phyloP scores from a whole-genome alignment of 2,329 filamentous ascomycete genomes.

The Cladorrhinum sp. region DNA sequence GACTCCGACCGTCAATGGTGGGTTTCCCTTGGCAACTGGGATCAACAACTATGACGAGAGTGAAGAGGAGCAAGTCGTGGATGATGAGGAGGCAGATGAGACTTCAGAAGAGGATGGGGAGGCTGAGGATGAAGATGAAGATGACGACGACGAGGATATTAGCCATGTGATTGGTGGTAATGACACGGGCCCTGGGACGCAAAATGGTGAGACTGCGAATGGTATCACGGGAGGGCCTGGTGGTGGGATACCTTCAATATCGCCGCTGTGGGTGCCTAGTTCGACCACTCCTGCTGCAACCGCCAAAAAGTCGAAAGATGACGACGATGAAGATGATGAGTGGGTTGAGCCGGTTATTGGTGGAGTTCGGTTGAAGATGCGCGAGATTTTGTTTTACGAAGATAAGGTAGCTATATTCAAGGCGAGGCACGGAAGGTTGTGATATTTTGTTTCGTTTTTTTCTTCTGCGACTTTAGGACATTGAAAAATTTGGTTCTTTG shows the following conservation, averaged over 20 bases:
- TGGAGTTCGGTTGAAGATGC: conserved; percentile 55
- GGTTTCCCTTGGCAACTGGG: conserved; percentile 30
- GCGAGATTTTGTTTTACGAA: conserved; percentile 82
- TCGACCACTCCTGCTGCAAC: not conserved
- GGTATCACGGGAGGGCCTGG: not conserved
- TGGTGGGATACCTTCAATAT: not conserved
- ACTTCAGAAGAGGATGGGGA: conserved; percentile 33
- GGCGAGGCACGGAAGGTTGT: conserved; percentile 61
- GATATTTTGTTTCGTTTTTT: conserved; percentile 11
- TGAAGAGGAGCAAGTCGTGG: conserved; percentile 45
- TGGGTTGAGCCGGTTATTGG: conserved; percentile 46
- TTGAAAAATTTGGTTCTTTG: no score
- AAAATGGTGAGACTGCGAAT: conserved; percentile 42
- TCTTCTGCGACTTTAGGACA: no score
- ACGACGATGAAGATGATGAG: conserved; percentile 45
- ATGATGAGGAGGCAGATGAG: conserved; percentile 38
- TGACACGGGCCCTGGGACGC: conserved; percentile 15
- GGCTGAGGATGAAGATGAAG: conserved; percentile 17
- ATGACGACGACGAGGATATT: conserved; percentile 35
- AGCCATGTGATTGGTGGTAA: conserved; percentile 1
- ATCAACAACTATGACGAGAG: conserved; percentile 43
- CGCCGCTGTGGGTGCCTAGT: not conserved
- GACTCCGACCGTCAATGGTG: conserved; percentile 21
- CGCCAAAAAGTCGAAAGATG: not conserved
- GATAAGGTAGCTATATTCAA: conserved; percentile 80